Evolutionary conservation across 352 stramenopile species (phyloP), one percentile per base, ranked within the genome.

Genomic region (Globisporangium solare): DNA sequence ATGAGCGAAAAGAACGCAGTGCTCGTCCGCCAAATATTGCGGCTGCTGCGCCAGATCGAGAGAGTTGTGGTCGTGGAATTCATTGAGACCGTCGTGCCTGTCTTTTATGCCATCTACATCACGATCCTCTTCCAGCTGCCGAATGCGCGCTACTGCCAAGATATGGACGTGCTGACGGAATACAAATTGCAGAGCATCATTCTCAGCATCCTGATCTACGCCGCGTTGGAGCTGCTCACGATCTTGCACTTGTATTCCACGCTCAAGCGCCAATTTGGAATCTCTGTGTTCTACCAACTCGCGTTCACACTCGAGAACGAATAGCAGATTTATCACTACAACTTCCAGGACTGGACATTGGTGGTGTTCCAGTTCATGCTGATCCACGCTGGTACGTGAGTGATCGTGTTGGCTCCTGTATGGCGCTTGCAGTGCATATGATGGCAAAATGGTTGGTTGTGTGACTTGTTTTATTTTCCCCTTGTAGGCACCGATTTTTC

Each of bases 81-180:
- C 37, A 40, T 56, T 2, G 37, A 56, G 50, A 27, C 37, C 0
- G 50, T 56, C 6, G 37, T 56, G 2, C 50, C 21, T 1, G 4
- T 51, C 24, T 8, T 58, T 20, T 58, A 58, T 15, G 27, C 42
- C 17, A 27, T 43, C 18, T 51, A 58, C 42, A 12, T 58, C 11
- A 11, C 7, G 2, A 46, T 51, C 13, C 22, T 50, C 7, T 51
- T 45, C 53, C 41, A 51, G 3, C 2, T 46, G 24, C 53, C 45
- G 7, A 58, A 51, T n/a, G 42, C 53, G 10, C 35, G 49, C 15
- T 51, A 58, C 13, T 51, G 45, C 17, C 24, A 51, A n/a, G 45
- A 58, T 31, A 58, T 49, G 2, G 20, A 27, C 1, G 15, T 6
- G 0, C 20, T 56, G 3, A 48, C 21, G 0, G 50, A 47, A 1